Conservation (phyloP, 495 filamentous ascomycete species). For the Penicillium fimorum region DNA sequence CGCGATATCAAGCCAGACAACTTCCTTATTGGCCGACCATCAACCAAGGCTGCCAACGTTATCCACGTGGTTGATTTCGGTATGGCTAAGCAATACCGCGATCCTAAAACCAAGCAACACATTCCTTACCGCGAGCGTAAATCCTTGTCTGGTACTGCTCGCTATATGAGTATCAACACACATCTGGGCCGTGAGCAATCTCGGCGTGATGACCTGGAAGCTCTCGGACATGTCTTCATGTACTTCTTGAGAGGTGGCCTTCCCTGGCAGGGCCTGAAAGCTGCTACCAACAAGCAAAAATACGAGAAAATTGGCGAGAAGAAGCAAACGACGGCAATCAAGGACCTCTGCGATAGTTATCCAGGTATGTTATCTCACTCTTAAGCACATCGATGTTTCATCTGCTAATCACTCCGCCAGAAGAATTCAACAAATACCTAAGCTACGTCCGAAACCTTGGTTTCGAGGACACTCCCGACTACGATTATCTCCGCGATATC, state of each 20-base stretch:
- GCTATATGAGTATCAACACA: constrained; percentile 99
- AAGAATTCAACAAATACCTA: constrained; percentile 97
- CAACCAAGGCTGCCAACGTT: constrained; percentile 90
- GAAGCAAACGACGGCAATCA: constrained; percentile 97
- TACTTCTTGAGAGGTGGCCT: constrained; percentile 96
- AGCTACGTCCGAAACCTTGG: constrained; percentile 96
- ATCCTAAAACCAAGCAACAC: constrained; percentile 99
- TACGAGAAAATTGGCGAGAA: constrained; percentile 99
- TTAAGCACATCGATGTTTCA: neutral
- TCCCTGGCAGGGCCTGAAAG: constrained; percentile 98
- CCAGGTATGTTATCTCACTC: constrained; percentile 55
- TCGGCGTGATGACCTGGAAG: constrained; percentile 92
- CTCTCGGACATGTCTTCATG: constrained; percentile 97
- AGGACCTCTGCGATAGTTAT: constrained; percentile 94
- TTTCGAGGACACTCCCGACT: constrained; percentile 98
- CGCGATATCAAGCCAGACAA: constrained; percentile 99
- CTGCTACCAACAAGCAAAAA: constrained; percentile 99
- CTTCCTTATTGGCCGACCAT: constrained; percentile 95
- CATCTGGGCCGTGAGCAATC: constrained; percentile 97
- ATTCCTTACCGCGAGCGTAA: constrained; percentile 98
- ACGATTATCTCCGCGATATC: constrained; percentile 94
- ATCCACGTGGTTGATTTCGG: constrained; percentile 99
- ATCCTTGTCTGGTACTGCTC: constrained; percentile 91
- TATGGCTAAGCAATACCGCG: constrained; percentile 99
- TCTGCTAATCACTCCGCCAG: constrained; percentile 38